Evolutionary conservation across 352 stramenopile genomes (phyloP).

Genomic region (Phytophthora palmivora): DNA sequence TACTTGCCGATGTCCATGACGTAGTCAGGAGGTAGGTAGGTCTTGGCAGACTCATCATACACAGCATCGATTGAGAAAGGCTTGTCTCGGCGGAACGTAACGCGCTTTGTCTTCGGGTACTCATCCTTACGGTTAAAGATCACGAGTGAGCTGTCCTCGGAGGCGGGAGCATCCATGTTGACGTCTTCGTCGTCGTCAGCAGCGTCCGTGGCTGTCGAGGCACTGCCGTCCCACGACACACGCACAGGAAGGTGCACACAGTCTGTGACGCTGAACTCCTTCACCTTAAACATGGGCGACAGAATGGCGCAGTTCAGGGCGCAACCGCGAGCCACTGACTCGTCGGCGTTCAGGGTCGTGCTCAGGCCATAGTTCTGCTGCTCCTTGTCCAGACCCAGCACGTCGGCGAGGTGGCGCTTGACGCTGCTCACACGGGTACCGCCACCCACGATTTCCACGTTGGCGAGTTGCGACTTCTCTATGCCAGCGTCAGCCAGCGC

Average conservation of each 20-base stretch:
- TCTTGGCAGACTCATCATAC: slow-evolving; percentile 88
- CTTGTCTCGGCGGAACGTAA: slow-evolving; percentile 95
- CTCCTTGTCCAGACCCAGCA: slow-evolving; percentile 94
- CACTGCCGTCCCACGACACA: slow-evolving; percentile 92
- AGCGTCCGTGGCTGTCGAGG: slow-evolving; percentile 51
- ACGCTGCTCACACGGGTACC: slow-evolving; percentile 96
- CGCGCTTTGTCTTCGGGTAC: slow-evolving; percentile 97
- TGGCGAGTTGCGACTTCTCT: slow-evolving; percentile 88
- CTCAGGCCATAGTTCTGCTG: slow-evolving; percentile 97
- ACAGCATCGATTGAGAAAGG: slow-evolving; percentile 93
- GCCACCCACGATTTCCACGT: slow-evolving; percentile 97
- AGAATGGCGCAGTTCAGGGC: slow-evolving; percentile 99
- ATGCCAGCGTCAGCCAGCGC: slow-evolving; percentile 92
- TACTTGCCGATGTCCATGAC: slow-evolving; percentile 91
- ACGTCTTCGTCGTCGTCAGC: slow-evolving; percentile 88
- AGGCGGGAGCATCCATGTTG: slow-evolving; percentile 65
- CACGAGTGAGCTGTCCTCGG: slow-evolving; percentile 85
- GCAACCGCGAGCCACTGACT: slow-evolving; percentile 97
- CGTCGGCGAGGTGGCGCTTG: slow-evolving; percentile 92
- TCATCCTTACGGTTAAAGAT: slow-evolving; percentile 97
- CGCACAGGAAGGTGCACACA: slow-evolving; percentile 93
- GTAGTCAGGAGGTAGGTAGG: slow-evolving; percentile 76
- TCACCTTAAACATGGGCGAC: slow-evolving; percentile 98
- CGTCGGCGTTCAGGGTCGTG: slow-evolving; percentile 99
- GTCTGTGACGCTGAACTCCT: slow-evolving; percentile 91